Evolutionary conservation across 805 yeast genomes (phyloP).

Genomic region (Zygotorulaspora chibaensis): DNA sequence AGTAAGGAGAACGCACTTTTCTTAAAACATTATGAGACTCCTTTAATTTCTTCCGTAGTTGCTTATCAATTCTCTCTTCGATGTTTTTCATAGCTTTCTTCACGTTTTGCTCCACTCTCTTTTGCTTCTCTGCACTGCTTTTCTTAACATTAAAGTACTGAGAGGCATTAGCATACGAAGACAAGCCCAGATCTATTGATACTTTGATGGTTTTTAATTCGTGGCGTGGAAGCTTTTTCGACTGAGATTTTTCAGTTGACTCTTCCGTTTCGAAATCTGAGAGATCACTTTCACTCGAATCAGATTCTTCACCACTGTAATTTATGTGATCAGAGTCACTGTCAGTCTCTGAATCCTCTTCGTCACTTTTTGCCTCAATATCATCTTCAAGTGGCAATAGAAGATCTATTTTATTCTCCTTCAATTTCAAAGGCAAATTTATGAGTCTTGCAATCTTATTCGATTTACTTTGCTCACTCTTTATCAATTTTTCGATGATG

Average conservation of each 20-base stretch:
- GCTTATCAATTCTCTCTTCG: conserved; percentile 68
- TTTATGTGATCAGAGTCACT: conserved; percentile 14
- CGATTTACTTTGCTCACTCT: conserved; percentile 62
- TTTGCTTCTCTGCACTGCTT: conserved; percentile 70
- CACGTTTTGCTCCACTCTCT: conserved; percentile 74
- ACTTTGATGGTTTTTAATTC: conserved; percentile 41
- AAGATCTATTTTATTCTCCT: conserved; percentile 59
- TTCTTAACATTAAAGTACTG: conserved; percentile 74
- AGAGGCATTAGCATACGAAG: conserved; percentile 88
- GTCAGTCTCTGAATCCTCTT: conserved; percentile 34
- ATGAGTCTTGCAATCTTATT: conserved; percentile 61
- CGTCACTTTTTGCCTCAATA: conserved; percentile 30
- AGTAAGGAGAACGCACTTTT: conserved; percentile 64
- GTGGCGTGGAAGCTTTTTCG: conserved; percentile 10
- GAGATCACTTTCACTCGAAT: conserved; percentile 12
- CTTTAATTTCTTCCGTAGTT: conserved; percentile 58
- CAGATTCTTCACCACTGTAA: conserved; percentile 16
- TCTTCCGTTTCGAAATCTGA: conserved; percentile 22
- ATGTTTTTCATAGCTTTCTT: conserved; percentile 77
- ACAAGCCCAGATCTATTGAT: conserved; percentile 59
- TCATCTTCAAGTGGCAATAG: conserved; percentile 40
- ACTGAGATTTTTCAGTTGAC: conserved; percentile 6
- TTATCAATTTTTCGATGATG: conserved; percentile 71
- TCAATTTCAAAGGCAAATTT: conserved; percentile 62
- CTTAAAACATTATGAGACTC: conserved; percentile 52